Conservation (phyloP, 108 stramenopile species). For the Nitzschia putrida region DNA sequence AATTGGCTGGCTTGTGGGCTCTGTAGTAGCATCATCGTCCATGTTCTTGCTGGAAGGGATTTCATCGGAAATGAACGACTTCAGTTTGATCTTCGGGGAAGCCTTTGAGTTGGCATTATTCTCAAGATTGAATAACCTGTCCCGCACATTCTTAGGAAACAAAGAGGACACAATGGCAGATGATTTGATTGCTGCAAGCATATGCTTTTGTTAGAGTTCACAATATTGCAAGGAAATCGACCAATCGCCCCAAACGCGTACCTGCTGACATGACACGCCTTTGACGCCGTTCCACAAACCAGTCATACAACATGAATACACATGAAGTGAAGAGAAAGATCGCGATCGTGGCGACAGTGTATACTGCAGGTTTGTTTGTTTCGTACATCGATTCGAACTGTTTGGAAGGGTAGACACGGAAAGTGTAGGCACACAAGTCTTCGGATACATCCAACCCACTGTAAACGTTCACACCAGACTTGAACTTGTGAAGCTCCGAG, state of each 20-base stretch:
- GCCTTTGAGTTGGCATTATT: not conserved
- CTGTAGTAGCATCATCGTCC: not conserved
- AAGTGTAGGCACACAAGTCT: conserved; percentile 34
- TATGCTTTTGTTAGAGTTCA: not conserved
- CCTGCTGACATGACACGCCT: conserved; percentile 25
- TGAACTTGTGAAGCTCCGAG: not conserved
- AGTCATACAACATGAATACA: conserved; percentile 33
- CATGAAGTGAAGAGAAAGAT: conserved; percentile 26
- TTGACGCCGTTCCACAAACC: conserved; percentile 36
- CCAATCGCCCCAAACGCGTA: not conserved
- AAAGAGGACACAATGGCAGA: conserved; percentile 52
- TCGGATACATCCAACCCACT: conserved; percentile 20
- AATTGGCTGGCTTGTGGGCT: conserved; percentile 3
- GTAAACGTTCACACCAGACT: not conserved
- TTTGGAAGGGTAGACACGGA: conserved; percentile 52
- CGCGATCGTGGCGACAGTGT: not conserved
- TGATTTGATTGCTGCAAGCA: conserved; percentile 25
- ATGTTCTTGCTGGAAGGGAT: not conserved
- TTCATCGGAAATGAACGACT: not conserved
- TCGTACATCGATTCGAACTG: conserved; percentile 40
- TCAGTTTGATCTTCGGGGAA: not conserved
- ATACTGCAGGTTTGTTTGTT: conserved; percentile 10
- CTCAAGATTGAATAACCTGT: conserved; percentile 30
- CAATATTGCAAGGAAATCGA: not conserved
- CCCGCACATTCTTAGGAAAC: conserved; percentile 54